These are phyloP conservation scores for Suillus alpinus DNA, from an alignment of 768 basidiomycete species.

Conservation along the genomic window DNA sequence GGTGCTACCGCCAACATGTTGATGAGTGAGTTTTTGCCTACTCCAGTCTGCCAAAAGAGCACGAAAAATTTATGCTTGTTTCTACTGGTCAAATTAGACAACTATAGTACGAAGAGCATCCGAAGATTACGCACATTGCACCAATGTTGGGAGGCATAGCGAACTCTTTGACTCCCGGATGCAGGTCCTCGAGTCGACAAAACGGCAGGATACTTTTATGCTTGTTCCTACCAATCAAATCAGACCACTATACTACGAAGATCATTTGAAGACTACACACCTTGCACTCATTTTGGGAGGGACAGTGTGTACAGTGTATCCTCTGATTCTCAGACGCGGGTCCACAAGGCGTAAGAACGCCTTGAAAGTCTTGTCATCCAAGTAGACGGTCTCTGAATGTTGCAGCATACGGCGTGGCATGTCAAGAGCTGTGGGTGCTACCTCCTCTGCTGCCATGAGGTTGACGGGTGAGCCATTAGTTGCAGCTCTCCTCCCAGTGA, in stretches of 20 bases:
- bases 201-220: slow-evolving; percentile 9
- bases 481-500: slow-evolving; percentile 39
- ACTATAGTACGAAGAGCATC: too few relatives aligned
- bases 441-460: slow-evolving; percentile 32
- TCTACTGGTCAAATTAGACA: too few relatives aligned
- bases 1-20: slow-evolving; percentile 35
- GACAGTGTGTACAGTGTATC: slow-evolving; percentile 20
- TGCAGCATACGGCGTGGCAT: slow-evolving; percentile 30
- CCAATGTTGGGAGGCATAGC: background rate
- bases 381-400: slow-evolving; percentile 23
- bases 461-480: slow-evolving; percentile 34
- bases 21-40: slow-evolving; percentile 29
- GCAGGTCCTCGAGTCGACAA: too few relatives aligned
- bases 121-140: too few relatives aligned
- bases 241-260: too few relatives aligned
- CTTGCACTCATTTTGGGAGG: background rate
- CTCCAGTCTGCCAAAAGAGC: slow-evolving; percentile 41
- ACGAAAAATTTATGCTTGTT: slow-evolving; percentile 18
- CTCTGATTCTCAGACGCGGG: slow-evolving; percentile 13
- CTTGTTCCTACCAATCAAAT: too few relatives aligned
- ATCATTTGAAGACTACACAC: background rate
- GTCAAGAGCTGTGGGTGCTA: slow-evolving; percentile 21
- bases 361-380: slow-evolving; percentile 14
- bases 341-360: slow-evolving; percentile 33
- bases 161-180: background rate